Evolutionary conservation across 2,329 filamentous ascomycete species (phyloP).

Genomic region (Alternaria sp.): DNA sequence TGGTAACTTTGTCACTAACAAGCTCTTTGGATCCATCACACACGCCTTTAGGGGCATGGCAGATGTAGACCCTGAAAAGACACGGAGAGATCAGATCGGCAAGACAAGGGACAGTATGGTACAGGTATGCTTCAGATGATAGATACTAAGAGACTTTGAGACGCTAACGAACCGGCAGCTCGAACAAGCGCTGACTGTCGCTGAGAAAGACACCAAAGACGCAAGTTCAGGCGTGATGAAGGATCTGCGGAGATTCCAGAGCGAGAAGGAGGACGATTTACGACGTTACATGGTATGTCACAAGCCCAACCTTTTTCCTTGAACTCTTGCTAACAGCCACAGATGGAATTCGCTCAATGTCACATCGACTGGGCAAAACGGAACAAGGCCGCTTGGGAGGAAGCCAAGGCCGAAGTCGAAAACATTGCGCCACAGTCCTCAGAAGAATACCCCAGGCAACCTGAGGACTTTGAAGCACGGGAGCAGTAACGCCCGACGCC

Average conservation of each 20-base stretch:
- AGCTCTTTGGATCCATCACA: constrained; percentile 93
- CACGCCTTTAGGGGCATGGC: constrained; percentile 97
- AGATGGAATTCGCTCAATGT: constrained; percentile 92
- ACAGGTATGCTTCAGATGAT: constrained; percentile 8
- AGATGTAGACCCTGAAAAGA: constrained; percentile 93
- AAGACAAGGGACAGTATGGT: constrained; percentile 90
- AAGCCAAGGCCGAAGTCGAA: constrained; percentile 83
- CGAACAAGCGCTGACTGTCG: constrained; percentile 88
- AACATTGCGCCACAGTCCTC: constrained; percentile 71
- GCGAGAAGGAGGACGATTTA: constrained; percentile 93
- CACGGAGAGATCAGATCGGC: constrained; percentile 89
- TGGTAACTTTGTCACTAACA: constrained; percentile 84
- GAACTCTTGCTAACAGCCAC: constrained; percentile 8
- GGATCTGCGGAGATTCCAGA: constrained; percentile 91
- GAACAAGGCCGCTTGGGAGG: constrained; percentile 90
- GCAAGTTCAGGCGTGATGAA: constrained; percentile 87
- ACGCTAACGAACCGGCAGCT: constrained; percentile 59
- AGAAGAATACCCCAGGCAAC: constrained; percentile 32
- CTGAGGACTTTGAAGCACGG: constrained; percentile 19
- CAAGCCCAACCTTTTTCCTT: background rate
- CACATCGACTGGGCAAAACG: constrained; percentile 95
- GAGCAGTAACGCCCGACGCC: background rate
- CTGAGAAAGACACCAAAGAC: constrained; percentile 91
- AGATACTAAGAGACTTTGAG: background rate
- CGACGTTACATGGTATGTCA: constrained; percentile 91